A percentile compares a stretch with the other conserved stretches of the same genome.
Evolutionary conservation across 2,329 filamentous ascomycete species (phyloP).

Genomic region (Xylariaceae sp.): DNA sequence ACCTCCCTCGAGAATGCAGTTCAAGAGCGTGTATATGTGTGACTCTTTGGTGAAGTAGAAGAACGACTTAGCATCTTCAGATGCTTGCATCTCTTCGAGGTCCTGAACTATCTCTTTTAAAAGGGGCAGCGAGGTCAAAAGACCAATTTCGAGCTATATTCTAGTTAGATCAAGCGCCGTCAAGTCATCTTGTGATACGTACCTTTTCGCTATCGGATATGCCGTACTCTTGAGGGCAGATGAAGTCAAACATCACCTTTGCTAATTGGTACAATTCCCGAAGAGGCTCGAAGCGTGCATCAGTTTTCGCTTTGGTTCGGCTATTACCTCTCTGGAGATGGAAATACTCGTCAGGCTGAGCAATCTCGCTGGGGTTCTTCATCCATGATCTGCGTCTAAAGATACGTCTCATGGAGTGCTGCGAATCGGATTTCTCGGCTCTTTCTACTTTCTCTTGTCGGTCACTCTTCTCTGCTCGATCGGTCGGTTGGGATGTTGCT

Average conservation of each 20-base stretch:
- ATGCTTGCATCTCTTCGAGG: slow-evolving; percentile 94
- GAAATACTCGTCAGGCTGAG: slow-evolving; percentile 73
- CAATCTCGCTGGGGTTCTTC: slow-evolving; percentile 51
- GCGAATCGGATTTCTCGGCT: slow-evolving; percentile 29
- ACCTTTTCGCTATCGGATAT: slow-evolving; percentile 89
- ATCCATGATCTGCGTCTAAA: slow-evolving; percentile 61
- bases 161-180: slow-evolving; percentile 13
- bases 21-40: slow-evolving; percentile 95
- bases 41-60: slow-evolving; percentile 99
- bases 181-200: slow-evolving; percentile 8
- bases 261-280: slow-evolving; percentile 89
- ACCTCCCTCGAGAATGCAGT: slow-evolving; percentile 95
- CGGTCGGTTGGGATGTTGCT: slow-evolving; percentile 22
- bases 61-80: slow-evolving; percentile 89
- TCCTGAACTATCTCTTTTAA: slow-evolving; percentile 97
- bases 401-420: slow-evolving; percentile 44
- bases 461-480: slow-evolving; percentile 25
- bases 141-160: slow-evolving; percentile 77
- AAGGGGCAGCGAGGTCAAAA: slow-evolving; percentile 87
- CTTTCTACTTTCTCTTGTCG: slow-evolving; percentile 24
- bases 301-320: slow-evolving; percentile 72
- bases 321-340: slow-evolving; percentile 78
- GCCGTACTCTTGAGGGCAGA: slow-evolving; percentile 96
- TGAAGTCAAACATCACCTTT: slow-evolving; percentile 96
- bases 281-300: slow-evolving; percentile 80